Percentiles rank a stretch among this genome's conserved stretches.
Evolutionary conservation across 306 rosid species (phyloP).

Genomic region (Castanea sativa): DNA sequence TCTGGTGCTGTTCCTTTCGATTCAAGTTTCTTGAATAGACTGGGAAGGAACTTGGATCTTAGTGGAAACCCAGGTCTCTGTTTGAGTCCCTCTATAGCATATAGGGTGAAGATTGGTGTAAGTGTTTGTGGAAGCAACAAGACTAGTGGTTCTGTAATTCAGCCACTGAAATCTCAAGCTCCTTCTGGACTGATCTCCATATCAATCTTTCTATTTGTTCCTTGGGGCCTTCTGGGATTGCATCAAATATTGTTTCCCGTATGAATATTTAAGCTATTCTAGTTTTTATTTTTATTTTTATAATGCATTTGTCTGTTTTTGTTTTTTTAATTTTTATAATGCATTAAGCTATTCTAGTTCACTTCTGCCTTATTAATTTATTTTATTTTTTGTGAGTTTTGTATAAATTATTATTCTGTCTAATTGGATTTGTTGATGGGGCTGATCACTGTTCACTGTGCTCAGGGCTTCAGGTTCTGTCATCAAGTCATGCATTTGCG

Average conservation of each 20-base stretch:
- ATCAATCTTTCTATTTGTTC: conserved; percentile 13
- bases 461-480: not conserved
- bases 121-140: conserved; percentile 34
- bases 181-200: conserved; percentile 12
- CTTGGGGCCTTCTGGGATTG: conserved; percentile 23
- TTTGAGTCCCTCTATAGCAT: conserved; percentile 36
- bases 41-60: conserved; percentile 50
- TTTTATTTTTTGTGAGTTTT: not conserved
- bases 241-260: conserved; percentile 8
- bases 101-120: conserved; percentile 40
- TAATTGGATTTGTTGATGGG: not conserved
- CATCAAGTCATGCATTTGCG: not conserved
- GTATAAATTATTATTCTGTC: not conserved
- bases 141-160: conserved; percentile 3
- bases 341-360: not conserved
- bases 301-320: too few relatives aligned
- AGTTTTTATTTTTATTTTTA: too few relatives aligned
- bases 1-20: conserved; percentile 50
- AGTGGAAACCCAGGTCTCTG: conserved; percentile 54
- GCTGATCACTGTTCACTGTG: too few relatives aligned
- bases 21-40: conserved; percentile 45
- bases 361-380: not conserved
- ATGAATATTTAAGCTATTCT: not conserved
- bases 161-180: conserved; percentile 35
- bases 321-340: too few relatives aligned